Conservation (phyloP, 192 early-diverging fungal species). For the Coemansia sp. region DNA sequence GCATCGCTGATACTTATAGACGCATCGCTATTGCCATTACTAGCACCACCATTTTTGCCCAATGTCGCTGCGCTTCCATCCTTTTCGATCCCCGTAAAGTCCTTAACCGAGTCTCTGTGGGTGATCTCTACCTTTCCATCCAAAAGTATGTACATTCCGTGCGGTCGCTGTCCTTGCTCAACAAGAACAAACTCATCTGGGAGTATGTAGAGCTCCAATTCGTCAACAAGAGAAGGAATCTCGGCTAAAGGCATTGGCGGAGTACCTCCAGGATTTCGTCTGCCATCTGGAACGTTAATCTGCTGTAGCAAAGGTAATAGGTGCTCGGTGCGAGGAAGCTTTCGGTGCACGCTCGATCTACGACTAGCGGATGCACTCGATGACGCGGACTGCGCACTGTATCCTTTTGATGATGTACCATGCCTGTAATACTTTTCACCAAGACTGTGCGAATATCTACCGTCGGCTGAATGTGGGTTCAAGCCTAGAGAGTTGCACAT, state of each 20-base stretch:
- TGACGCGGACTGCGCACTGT: constrained; percentile 1
- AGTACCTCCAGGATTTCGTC: constrained; percentile 4
- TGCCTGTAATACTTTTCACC: constrained; percentile 12
- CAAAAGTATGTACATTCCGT: constrained; percentile 90
- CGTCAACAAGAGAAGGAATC: constrained; percentile 55
- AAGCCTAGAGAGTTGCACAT: constrained; percentile 41
- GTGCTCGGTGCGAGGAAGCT: constrained; percentile 34
- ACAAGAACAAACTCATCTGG: constrained; percentile 73
- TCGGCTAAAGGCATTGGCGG: constrained; percentile 24
- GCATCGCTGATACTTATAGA: constrained; percentile 27
- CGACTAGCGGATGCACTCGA: constrained; percentile 35
- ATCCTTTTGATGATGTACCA: neutral
- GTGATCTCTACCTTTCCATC: constrained; percentile 80
- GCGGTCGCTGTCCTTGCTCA: constrained; percentile 78
- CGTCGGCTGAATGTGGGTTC: constrained; percentile 31
- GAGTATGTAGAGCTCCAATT: constrained; percentile 73
- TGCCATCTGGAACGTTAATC: constrained; percentile 18
- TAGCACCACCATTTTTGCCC: neutral
- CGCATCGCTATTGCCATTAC: neutral
- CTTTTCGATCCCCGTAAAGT: constrained; percentile 34
- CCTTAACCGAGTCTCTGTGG: constrained; percentile 39
- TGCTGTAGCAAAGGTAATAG: constrained; percentile 41
- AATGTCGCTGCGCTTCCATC: constrained; percentile 2
- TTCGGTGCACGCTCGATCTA: constrained; percentile 35
- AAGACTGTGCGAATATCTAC: constrained; percentile 12